These are phyloP conservation scores for Phytophthora kernoviae DNA, from an alignment of 352 stramenopile species.

Conservation along the genomic window DNA sequence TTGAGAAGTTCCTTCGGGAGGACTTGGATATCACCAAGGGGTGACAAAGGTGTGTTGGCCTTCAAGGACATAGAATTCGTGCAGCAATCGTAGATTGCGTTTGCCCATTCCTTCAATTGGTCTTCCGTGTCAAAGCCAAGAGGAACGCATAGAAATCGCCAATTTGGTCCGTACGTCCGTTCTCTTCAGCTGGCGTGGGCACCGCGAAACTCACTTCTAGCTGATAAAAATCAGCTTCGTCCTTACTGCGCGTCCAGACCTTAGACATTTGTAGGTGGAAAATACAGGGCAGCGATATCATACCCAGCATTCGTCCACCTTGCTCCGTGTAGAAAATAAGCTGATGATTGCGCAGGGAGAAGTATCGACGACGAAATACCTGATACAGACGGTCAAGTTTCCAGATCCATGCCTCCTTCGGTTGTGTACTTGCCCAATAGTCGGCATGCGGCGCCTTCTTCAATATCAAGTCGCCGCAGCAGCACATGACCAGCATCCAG, in stretches of 20 bases:
- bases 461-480: conserved; percentile 75
- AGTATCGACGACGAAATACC: conserved; percentile 82
- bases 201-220: conserved; percentile 85
- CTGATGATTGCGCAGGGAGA: conserved; percentile 85
- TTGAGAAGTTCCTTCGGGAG: conserved; percentile 88
- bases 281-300: conserved; percentile 82
- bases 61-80: conserved; percentile 90
- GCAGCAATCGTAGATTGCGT: conserved; percentile 84
- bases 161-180: conserved; percentile 64
- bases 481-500: conserved; percentile 92
- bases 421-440: conserved; percentile 76
- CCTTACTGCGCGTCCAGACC: conserved; percentile 67
- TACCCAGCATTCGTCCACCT: conserved; percentile 69
- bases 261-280: conserved; percentile 84
- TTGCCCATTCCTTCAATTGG: conserved; percentile 74
- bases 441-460: conserved; percentile 70
- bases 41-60: conserved; percentile 56
- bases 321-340: conserved; percentile 79
- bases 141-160: conserved; percentile 81
- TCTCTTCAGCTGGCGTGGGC: conserved; percentile 61
- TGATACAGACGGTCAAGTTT: conserved; percentile 88
- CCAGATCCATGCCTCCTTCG: conserved; percentile 88
- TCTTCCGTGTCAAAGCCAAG: conserved; percentile 81
- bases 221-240: conserved; percentile 83
- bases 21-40: conserved; percentile 75